Percentiles rank a stretch among this genome's conserved stretches.
These are phyloP conservation scores for Crucibulum laeve DNA, from an alignment of 768 basidiomycete genomes.

Conservation along the genomic window DNA sequence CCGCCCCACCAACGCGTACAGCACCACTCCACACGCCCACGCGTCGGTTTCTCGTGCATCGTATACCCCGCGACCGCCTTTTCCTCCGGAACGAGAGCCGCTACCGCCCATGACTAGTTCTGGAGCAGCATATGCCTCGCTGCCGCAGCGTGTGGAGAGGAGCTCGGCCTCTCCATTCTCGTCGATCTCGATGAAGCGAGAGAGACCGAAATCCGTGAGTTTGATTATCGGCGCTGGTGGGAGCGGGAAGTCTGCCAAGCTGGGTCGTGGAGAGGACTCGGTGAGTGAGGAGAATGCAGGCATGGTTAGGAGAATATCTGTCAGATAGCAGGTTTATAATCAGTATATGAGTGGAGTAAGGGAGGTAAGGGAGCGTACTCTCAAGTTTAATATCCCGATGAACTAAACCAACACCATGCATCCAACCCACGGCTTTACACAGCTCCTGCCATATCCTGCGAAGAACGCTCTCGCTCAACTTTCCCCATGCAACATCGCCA, in stretches of 20 bases:
- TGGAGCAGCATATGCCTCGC: constrained; percentile 84
- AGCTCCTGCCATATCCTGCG: constrained; percentile 75
- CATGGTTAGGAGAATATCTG: constrained; percentile 76
- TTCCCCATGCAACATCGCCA: constrained; percentile 40
- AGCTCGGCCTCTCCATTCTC: constrained; percentile 32
- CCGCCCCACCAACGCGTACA: constrained; percentile 72
- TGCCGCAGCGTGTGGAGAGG: constrained; percentile 79
- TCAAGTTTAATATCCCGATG: constrained; percentile 92
- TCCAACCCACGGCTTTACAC: constrained; percentile 76
- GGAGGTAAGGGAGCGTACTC: constrained; percentile 35
- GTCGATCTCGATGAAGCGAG: constrained; percentile 71
- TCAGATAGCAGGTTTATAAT: constrained; percentile 1
- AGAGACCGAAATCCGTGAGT: constrained; percentile 87
- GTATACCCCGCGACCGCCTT: constrained; percentile 40
- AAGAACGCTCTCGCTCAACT: constrained; percentile 44
- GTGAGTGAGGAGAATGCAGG: constrained; percentile 19
- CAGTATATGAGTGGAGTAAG: background rate
- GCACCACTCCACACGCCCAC: constrained; percentile 88
- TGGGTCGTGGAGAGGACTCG: constrained; percentile 18
- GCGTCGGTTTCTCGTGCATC: constrained; percentile 84
- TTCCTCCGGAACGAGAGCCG: constrained; percentile 14
- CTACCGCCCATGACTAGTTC: constrained; percentile 56
- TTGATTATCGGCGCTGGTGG: constrained; percentile 64
- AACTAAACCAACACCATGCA: constrained; percentile 81
- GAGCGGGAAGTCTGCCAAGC: constrained; percentile 25